Conservation (phyloP, 208 protist species). For the Wallacemonas collosoma region DNA sequence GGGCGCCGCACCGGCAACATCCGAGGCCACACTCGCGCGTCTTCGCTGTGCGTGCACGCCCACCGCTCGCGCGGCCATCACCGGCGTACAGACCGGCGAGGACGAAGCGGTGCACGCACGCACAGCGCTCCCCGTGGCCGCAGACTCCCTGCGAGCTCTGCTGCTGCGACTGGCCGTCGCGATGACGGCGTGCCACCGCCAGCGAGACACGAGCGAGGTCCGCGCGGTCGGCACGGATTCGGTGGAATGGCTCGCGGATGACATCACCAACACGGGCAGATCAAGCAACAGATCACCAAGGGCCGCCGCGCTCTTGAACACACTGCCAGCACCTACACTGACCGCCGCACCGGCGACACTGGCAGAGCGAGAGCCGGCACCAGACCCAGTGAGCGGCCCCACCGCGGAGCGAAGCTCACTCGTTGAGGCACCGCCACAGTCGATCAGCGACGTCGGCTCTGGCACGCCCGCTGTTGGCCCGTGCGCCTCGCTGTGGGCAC, state of each 20-base stretch:
- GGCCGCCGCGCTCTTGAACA: neutral
- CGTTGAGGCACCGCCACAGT: neutral
- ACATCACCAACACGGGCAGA: neutral
- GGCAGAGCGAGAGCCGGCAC: neutral
- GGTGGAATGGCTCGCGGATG: too few relatives aligned
- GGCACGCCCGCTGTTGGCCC: too few relatives aligned
- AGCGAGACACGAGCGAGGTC: neutral
- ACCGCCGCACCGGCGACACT: too few relatives aligned
- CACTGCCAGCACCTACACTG: too few relatives aligned
- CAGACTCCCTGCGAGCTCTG: neutral
- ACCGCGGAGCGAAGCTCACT: neutral
- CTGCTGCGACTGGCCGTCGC: neutral
- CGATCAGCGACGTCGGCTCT: too few relatives aligned
- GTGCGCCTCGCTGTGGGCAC: too few relatives aligned
- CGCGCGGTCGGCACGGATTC: neutral
- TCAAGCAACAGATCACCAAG: neutral
- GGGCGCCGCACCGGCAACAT: too few relatives aligned
- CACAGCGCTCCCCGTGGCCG: too few relatives aligned
- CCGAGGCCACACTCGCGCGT: too few relatives aligned
- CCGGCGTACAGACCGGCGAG: too few relatives aligned
- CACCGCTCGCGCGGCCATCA: neutral
- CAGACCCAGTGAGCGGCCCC: neutral
- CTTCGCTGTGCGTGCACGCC: too few relatives aligned
- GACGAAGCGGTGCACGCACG: too few relatives aligned
- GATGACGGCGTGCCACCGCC: conserved; percentile 9